Base-by-base conservation (phyloP, 1,284 basidiomycete species). In the Grifola frondosa region DNA sequence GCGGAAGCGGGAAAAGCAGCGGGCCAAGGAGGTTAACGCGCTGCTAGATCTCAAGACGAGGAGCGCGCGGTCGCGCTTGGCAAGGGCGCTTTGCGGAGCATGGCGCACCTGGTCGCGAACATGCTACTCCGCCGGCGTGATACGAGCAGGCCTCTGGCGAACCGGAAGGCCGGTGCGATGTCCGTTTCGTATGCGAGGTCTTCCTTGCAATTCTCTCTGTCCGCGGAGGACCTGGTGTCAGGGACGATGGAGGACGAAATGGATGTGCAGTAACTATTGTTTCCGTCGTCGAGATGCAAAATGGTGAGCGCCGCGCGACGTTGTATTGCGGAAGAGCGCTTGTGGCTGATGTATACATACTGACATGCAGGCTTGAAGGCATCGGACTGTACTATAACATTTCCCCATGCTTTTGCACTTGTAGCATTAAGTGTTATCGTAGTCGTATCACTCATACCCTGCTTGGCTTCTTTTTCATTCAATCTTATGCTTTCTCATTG, bases 91-190 rank as follows among this genome's bases (percentile, higher is more conserved):
- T 64, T 66, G 41, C 54, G 62, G 30, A 73, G 53, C 44, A 64
- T 80, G 54, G 61, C 68, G 26, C 75, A 78, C 43, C 64, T 80
- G 15, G 74, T 80, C 35, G 78, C 78, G 40, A 73, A 73, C 59
- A 80, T 80, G 78, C 60, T 78, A 30, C 65, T 80, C 49, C 68
- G 71, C 38, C 58, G 80, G 41, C 63, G 62, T 45, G 71, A 75
- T 33, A 56, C 60, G 4, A 60, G 46, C 19, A 63, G 70, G 28
- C 65, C 69, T 23, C 58, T 74, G 37, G 61, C 66, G 37, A 66
- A 63, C 49, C 62, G 63, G 30, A 67, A 57, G 50, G 28, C 50
- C 39, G 49, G 50, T 25, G 30, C 46, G 30, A 22, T 24, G 19
- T 11, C 41, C 29, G 54, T 48, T 12, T 15, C 58, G 37, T 52